A percentile compares a stretch with the other conserved stretches of the same genome.
These are phyloP conservation scores for Saccharomycopsis schoenii DNA, from an alignment of 805 yeast genomes.

Conservation along the genomic window DNA sequence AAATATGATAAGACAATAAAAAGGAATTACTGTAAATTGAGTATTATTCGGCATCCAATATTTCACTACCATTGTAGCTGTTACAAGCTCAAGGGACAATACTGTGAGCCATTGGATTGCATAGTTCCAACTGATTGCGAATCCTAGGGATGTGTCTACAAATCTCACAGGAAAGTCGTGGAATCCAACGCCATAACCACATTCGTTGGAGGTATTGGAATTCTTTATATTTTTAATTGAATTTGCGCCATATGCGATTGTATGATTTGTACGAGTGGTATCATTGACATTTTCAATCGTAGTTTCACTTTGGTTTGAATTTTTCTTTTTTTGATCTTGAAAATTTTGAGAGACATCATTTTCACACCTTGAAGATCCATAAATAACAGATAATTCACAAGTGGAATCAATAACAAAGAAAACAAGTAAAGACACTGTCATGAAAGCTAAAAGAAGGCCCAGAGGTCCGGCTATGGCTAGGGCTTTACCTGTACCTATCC, in stretches of 20 bases:
- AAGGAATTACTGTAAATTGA: conserved; percentile 42
- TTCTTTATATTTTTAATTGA: too few species aligned
- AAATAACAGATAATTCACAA: conserved; percentile 45
- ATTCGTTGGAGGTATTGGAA: not conserved
- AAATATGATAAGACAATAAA: conserved; percentile 35
- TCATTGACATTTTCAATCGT: not conserved
- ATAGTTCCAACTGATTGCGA: conserved; percentile 54
- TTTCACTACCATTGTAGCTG: conserved; percentile 43
- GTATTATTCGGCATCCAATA: conserved; percentile 37
- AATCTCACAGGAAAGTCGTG: conserved; percentile 13
- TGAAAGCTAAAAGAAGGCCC: conserved; percentile 44
- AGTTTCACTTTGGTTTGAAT: not conserved
- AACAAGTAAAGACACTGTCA: conserved; percentile 46
- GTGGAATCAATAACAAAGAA: conserved; percentile 49
- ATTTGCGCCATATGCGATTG: not conserved
- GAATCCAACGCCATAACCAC: not conserved
- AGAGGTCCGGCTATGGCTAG: conserved; percentile 38
- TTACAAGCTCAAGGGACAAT: conserved; percentile 23
- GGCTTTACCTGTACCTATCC: conserved; percentile 47
- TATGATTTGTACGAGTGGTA: not conserved
- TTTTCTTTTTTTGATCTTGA: conserved; percentile 20
- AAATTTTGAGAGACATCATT: conserved; percentile 36
- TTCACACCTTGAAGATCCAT: conserved; percentile 40
- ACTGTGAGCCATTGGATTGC: conserved; percentile 46
- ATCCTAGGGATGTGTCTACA: conserved; percentile 49